Evolutionary conservation across 2,329 filamentous ascomycete species (phyloP), one percentile per base, ranked within the genome.

Genomic region (Fusarium piperis): DNA sequence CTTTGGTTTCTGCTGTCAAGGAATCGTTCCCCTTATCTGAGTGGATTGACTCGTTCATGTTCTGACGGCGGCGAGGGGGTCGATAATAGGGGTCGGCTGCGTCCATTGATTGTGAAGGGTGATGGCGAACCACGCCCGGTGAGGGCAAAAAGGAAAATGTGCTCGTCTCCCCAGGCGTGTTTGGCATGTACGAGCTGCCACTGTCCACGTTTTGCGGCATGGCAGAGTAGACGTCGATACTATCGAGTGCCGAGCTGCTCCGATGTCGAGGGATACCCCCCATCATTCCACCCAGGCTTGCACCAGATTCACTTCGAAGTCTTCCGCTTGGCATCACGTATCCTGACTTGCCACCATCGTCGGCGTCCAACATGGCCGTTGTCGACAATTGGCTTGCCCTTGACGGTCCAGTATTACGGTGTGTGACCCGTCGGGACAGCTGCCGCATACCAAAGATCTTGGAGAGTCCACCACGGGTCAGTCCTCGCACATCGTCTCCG

Each of bases 391-490:
- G 92, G 78, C 94, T 98, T 76, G 93, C 91, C 67, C 94, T 89
- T 9, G 92, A 92, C 26, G 88, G 86, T 16, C 88, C 89, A 30
- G 61, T 72, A 67, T 86, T 87, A 67, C 88, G 89, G 53, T 89
- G 89, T 64, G 89, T 89, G 69, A 88, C 85, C 55, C 94, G 90
- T 70, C 93, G 90, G 13, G 93, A 93, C 41, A 98, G 85, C 80
- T 98, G 94, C 52, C 95, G 92, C 88, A 95, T 94, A 57, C 95
- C 95, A 78, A 98, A 97, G 51, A 95, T 94, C 83, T 95, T 97
- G 74, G 92, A 91, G 60, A 99, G 86, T 10, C 94, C 95, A 77
- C 96, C 95, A 79, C 94, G 86, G 57, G 91, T 90, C 71, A 92
- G 89, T 39, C 91, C 91, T 58, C 87, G 88, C 39, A 87, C 85